Conservation (phyloP, 306 rosid species). For the Sophora flavescens region DNA sequence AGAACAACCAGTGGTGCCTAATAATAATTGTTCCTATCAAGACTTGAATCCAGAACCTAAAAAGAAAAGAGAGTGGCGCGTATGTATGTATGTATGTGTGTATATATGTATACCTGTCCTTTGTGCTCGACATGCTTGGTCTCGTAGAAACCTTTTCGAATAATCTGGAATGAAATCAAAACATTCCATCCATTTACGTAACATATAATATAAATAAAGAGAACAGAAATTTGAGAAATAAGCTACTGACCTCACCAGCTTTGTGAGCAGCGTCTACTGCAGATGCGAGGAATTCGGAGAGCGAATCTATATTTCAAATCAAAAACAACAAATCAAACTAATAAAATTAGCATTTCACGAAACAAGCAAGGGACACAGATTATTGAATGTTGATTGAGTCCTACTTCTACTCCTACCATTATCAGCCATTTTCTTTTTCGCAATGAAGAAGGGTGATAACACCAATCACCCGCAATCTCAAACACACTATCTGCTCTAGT, state of each 20-base stretch:
- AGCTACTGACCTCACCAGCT: conserved; percentile 74
- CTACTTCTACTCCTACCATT: conserved; percentile 47
- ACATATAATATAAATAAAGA: background rate
- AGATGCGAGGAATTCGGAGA: conserved; percentile 67
- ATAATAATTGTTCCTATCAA: too few species aligned
- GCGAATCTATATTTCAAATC: conserved; percentile 49
- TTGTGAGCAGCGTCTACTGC: conserved; percentile 80
- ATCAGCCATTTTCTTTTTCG: conserved; percentile 50
- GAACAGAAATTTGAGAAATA: background rate
- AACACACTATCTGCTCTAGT: background rate
- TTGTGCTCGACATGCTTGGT: conserved; percentile 81
- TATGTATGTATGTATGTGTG: too few species aligned
- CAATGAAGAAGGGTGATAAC: background rate
- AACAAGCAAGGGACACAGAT: background rate
- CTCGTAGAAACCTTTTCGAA: conserved; percentile 72
- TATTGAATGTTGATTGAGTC: background rate
- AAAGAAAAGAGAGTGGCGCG: too few species aligned
- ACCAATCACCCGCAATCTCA: too few species aligned
- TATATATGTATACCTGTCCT: conserved; percentile 54
- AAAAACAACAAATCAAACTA: background rate
- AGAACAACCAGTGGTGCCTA: too few species aligned
- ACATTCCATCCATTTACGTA: background rate
- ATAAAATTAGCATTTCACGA: too few species aligned
- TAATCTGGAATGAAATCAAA: conserved; percentile 49
- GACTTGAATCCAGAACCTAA: too few species aligned